Percentiles rank a stretch among this genome's conserved stretches.
phyloP scores from a whole-genome alignment of 257 asterid genomes.

The Solanum appendiculatum region DNA sequence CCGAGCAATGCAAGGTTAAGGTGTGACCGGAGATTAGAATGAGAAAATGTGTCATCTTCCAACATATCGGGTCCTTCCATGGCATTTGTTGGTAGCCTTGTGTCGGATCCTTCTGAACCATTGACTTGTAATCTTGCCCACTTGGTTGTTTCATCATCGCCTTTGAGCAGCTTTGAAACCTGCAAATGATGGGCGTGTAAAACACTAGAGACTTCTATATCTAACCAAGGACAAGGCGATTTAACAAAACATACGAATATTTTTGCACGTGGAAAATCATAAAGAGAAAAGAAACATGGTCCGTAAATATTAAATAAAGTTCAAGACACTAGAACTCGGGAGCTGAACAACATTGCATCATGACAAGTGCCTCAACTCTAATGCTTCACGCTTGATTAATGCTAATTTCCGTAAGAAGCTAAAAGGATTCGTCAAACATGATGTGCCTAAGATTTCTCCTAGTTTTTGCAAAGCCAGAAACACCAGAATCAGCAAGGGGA shows the following conservation, averaged over 20 bases:
- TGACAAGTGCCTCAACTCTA: neutral
- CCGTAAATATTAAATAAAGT: neutral
- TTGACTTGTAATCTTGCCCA: conserved; percentile 74
- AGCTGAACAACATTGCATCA: neutral
- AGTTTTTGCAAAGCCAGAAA: neutral
- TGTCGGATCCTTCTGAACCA: conserved; percentile 34
- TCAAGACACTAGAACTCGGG: neutral
- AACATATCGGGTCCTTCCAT: conserved; percentile 42
- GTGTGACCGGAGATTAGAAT: conserved; percentile 65
- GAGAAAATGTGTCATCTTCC: conserved; percentile 58
- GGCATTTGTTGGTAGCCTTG: conserved; percentile 12
- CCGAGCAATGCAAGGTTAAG: conserved; percentile 82
- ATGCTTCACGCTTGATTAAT: neutral
- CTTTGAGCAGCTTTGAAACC: conserved; percentile 76
- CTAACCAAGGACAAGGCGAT: neutral
- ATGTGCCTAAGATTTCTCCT: neutral
- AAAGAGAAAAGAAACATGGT: neutral
- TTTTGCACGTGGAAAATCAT: neutral
- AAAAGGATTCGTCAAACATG: neutral
- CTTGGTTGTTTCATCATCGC: conserved; percentile 48
- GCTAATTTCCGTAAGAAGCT: neutral
- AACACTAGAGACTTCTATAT: neutral
- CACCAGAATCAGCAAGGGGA: neutral
- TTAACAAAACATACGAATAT: neutral
- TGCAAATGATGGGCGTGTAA: conserved; percentile 1